phyloP scores from a whole-genome alignment of 2,329 filamentous ascomycete genomes.

The Fusarium sp. region DNA sequence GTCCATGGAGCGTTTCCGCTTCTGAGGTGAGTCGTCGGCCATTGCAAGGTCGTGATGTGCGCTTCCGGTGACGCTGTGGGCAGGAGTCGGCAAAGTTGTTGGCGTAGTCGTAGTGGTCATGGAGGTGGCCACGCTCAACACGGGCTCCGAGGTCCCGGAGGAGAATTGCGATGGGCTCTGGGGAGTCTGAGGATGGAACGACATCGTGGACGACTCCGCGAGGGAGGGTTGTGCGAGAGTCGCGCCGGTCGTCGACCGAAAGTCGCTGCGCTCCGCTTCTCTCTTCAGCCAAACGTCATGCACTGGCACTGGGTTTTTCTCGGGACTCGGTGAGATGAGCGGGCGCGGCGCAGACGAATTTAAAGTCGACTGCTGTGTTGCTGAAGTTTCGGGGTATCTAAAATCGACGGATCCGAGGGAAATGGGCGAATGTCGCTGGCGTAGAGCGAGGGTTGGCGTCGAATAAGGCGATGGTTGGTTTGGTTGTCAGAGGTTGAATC shows the following conservation, averaged over 20 bases:
- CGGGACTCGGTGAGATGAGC: slow-evolving; percentile 35
- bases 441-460: slow-evolving; percentile 44
- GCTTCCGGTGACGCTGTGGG: slow-evolving; percentile 71
- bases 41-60: slow-evolving; percentile 59
- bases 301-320: slow-evolving; percentile 46
- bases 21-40: slow-evolving; percentile 66
- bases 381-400: slow-evolving; percentile 9
- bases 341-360: slow-evolving; percentile 31
- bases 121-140: slow-evolving; percentile 63
- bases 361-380: slow-evolving; percentile 13
- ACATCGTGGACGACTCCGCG: slow-evolving; percentile 65
- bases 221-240: slow-evolving; percentile 48
- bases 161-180: slow-evolving; percentile 74
- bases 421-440: slow-evolving; percentile 44
- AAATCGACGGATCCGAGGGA: slow-evolving; percentile 31
- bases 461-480: slow-evolving; percentile 40
- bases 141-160: slow-evolving; percentile 64
- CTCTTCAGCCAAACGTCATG: slow-evolving; percentile 49
- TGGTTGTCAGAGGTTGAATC: slow-evolving; percentile 47
- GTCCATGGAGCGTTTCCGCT: slow-evolving; percentile 70
- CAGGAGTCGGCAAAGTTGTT: slow-evolving; percentile 69
- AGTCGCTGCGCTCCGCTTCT: slow-evolving; percentile 50
- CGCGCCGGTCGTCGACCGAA: slow-evolving; percentile 51
- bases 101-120: slow-evolving; percentile 63
- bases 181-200: slow-evolving; percentile 74